Base-by-base conservation (phyloP, 108 stramenopile genomes). In the Nitzschia inconspicua region DNA sequence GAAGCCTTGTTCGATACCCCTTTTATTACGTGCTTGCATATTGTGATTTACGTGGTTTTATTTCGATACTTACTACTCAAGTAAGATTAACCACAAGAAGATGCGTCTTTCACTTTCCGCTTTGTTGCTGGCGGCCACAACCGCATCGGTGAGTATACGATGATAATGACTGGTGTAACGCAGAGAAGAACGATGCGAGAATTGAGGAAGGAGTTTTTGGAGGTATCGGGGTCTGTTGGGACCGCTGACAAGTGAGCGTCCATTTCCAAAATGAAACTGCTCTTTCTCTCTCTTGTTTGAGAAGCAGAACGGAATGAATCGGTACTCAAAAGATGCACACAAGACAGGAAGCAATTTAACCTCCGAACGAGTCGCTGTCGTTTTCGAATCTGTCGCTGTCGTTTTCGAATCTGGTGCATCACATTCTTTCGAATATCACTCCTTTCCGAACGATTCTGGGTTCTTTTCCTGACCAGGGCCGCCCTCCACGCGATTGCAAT, bases 101-200 rank as follows among this genome's bases (percentile, higher is more conserved):
- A 62, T 62, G 61, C 47, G 32, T 48, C 42, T 62, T 29, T 47
- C 27, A 3, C 19, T 35, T n/a, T 23, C 36, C 13, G 40, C 48
- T 0, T 26, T 62, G 48, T 26, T 60, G 7, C 14, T 62, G 24
- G 47, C 61, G 22, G 31, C 32, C 30, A 55, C 34, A 14, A 19
- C 53, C 48, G 14, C 58, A 26, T 25, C 58, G 58, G 58, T 60
- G 32, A 60, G 58, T 60, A 20, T n/a, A 54, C n/a, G 5, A 32
- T 31, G 2, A 34, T 14, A 6, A 4, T 0, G 3, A 26, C 10
- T 48, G 47, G 3, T 18, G 18, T 48, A n/a, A n/a, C n/a, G n/a
- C n/a, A n/a, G n/a, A n/a, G 10, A 37, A 10, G 10, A 37, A 37
- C 10, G 36, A 37, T 13, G 36, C 13, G 36, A 13, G 13, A 8